phyloP scores from a whole-genome alignment of 768 basidiomycete genomes.

The Leccinum longicurvipes region DNA sequence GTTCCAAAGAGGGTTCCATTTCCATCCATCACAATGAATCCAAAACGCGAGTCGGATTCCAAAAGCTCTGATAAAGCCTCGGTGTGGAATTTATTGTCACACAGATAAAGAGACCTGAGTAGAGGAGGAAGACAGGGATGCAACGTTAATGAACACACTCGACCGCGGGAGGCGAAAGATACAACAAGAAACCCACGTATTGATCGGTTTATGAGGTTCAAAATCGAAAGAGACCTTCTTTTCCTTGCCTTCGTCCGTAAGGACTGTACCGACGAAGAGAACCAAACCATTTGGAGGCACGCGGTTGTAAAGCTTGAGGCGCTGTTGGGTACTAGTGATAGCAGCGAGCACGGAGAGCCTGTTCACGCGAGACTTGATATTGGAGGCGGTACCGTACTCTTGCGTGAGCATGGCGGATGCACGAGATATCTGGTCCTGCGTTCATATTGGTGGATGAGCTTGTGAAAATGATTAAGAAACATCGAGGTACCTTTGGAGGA shows the following conservation, averaged over 20 bases:
- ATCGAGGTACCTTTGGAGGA: constrained; percentile 74
- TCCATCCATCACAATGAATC: constrained; percentile 99
- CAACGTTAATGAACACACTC: background rate
- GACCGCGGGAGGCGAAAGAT: background rate
- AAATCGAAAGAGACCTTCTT: constrained; percentile 99
- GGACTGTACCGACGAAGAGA: constrained; percentile 95
- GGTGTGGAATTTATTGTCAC: constrained; percentile 99
- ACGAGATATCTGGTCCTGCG: constrained; percentile 89
- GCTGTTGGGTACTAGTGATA: constrained; percentile 96
- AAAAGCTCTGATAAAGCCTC: constrained; percentile 95
- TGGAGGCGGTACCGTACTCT: constrained; percentile 98
- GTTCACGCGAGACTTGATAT: constrained; percentile 99
- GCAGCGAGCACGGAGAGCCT: constrained; percentile 96
- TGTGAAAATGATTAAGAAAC: constrained; percentile 5
- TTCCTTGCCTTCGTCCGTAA: constrained; percentile 98
- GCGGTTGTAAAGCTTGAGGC: constrained; percentile 93
- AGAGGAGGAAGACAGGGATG: constrained; percentile 1
- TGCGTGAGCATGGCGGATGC: constrained; percentile 95
- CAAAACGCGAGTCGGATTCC: constrained; percentile 96
- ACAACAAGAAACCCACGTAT: constrained; percentile 63
- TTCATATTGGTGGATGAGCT: background rate
- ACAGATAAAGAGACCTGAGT: constrained; percentile 89
- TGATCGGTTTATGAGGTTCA: constrained; percentile 98
- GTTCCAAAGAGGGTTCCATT: constrained; percentile 97
- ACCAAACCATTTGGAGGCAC: constrained; percentile 97